Conservation (phyloP, 2,329 filamentous ascomycete genomes). For the Graphiopsis chlorocephala region DNA sequence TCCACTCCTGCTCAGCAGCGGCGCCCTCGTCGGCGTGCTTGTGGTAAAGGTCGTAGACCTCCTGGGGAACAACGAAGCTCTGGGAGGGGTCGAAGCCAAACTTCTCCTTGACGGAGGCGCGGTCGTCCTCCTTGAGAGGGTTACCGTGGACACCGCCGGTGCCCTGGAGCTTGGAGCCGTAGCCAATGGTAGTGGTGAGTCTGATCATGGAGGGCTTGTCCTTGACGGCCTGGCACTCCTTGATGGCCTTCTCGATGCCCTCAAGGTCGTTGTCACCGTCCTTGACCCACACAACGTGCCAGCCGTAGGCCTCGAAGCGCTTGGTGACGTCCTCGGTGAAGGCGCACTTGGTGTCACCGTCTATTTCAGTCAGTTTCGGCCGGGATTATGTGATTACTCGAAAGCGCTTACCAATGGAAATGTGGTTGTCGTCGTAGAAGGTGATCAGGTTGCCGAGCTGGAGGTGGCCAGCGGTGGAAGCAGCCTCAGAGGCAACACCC, state of each 20-base stretch:
- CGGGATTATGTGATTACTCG: neutral
- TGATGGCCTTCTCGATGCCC: conserved; percentile 83
- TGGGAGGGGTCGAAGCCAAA: conserved; percentile 96
- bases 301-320: conserved; percentile 95
- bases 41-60: conserved; percentile 88
- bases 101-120: conserved; percentile 87
- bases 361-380: conserved; percentile 42
- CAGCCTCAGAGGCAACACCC: conserved; percentile 91
- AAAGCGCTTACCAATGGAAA: conserved; percentile 64
- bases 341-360: conserved; percentile 91
- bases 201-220: conserved; percentile 98
- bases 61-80: conserved; percentile 87
- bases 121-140: conserved; percentile 90
- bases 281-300: conserved; percentile 81
- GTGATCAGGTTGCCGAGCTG: conserved; percentile 96
- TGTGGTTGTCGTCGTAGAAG: conserved; percentile 98
- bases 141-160: conserved; percentile 96
- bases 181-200: conserved; percentile 95
- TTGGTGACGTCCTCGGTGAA: conserved; percentile 97
- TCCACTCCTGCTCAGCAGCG: conserved; percentile 90
- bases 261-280: conserved; percentile 88
- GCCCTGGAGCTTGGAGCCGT: conserved; percentile 87
- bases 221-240: conserved; percentile 79
- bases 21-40: conserved; percentile 84
- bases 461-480: conserved; percentile 88